phyloP scores from a whole-genome alignment of 306 rosid species.

The Erythrophleum fordii region DNA sequence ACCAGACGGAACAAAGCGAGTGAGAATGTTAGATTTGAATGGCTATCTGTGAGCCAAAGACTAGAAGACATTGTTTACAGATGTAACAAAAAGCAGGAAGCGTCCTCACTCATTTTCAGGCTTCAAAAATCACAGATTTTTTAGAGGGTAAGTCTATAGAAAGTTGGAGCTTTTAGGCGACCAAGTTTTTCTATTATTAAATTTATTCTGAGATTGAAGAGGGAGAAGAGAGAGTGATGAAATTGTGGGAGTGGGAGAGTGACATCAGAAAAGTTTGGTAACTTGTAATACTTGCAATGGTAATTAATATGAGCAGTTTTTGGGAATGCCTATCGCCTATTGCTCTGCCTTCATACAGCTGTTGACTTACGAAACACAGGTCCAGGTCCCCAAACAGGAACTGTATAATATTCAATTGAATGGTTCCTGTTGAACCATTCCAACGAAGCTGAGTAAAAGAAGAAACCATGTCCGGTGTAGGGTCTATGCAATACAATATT shows the following conservation, averaged over 20 bases:
- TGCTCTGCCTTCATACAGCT: neutral
- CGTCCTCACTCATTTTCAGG: too few relatives aligned
- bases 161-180: too few relatives aligned
- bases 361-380: neutral
- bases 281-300: neutral
- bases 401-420: neutral
- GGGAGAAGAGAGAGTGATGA: too few relatives aligned
- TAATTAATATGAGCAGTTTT: neutral
- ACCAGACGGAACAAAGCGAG: neutral
- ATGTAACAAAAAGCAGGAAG: neutral
- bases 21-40: neutral
- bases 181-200: too few relatives aligned
- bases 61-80: neutral
- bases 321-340: neutral
- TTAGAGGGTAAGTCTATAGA: too few relatives aligned
- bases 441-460: neutral
- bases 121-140: too few relatives aligned
- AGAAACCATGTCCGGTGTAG: neutral
- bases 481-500: too few relatives aligned
- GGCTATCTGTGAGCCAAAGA: neutral
- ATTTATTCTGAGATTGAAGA: too few relatives aligned
- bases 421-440: neutral
- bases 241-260: neutral
- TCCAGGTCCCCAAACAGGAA: neutral
- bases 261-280: neutral